phyloP scores from a whole-genome alignment of 2,329 filamentous ascomycete genomes.

The Dryadomyces quercivorus region DNA sequence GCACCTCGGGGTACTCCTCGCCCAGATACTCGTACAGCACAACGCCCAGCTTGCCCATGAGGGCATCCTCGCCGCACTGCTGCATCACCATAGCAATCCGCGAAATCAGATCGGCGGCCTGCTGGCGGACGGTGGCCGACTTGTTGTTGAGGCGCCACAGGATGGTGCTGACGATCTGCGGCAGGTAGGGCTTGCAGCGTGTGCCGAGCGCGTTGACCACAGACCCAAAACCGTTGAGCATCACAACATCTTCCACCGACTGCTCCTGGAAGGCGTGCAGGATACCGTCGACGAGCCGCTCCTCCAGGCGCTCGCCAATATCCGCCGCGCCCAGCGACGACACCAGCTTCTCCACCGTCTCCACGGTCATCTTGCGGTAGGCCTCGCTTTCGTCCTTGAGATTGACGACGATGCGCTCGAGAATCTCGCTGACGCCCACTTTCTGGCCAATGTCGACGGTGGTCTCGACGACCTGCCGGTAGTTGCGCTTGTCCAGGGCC shows the following conservation, averaged over 20 bases:
- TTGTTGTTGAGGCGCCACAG: slow-evolving; percentile 97
- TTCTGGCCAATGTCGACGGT: slow-evolving; percentile 96
- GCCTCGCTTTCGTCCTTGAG: slow-evolving; percentile 97
- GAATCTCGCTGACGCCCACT: slow-evolving; percentile 90
- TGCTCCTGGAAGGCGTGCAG: slow-evolving; percentile 96
- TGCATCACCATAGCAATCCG: slow-evolving; percentile 98
- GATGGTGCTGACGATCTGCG: slow-evolving; percentile 93
- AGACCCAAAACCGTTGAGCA: slow-evolving; percentile 95
- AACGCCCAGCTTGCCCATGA: slow-evolving; percentile 90
- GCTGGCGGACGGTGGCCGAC: slow-evolving; percentile 88
- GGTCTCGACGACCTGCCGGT: slow-evolving; percentile 93
- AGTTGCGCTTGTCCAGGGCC: slow-evolving; percentile 95
- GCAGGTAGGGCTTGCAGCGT: slow-evolving; percentile 89
- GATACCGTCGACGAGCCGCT: slow-evolving; percentile 88
- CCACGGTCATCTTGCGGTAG: slow-evolving; percentile 98
- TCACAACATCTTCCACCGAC: slow-evolving; percentile 87
- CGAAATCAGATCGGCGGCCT: slow-evolving; percentile 91
- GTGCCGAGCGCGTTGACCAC: slow-evolving; percentile 91
- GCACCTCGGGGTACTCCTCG: slow-evolving; percentile 95
- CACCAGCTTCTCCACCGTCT: slow-evolving; percentile 94
- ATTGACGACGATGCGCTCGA: slow-evolving; percentile 86
- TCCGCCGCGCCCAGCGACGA: slow-evolving; percentile 88
- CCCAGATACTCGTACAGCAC: slow-evolving; percentile 97
- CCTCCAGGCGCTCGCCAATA: slow-evolving; percentile 83
- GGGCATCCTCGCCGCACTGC: slow-evolving; percentile 88